phyloP scores from a whole-genome alignment of 768 basidiomycete species.

The Tulasnella sp. region DNA sequence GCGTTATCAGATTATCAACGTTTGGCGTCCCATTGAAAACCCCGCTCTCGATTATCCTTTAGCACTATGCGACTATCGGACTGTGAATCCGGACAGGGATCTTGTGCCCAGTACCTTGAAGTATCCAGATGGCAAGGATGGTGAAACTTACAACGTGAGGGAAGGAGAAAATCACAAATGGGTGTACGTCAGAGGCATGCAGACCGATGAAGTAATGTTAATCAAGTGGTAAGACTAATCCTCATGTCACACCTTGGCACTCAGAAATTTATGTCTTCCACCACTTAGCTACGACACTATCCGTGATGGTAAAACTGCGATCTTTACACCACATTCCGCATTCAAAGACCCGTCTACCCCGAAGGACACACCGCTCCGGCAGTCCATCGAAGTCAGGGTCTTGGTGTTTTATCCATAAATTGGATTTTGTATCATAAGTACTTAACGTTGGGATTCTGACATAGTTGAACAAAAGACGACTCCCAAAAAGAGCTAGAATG shows the following conservation, averaged over 20 bases:
- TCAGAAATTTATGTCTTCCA: no score
- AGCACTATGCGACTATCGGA: slow-evolving; percentile 36
- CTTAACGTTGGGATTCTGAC: no score
- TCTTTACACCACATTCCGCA: slow-evolving; percentile 26
- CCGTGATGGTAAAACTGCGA: slow-evolving; percentile 23
- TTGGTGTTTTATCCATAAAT: slow-evolving; percentile 31
- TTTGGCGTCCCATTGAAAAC: slow-evolving; percentile 41
- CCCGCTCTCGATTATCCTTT: slow-evolving; percentile 38
- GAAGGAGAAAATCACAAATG: slow-evolving; percentile 38
- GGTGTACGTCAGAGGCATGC: slow-evolving; percentile 38
- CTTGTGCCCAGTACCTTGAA: slow-evolving; percentile 34
- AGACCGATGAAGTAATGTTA: slow-evolving; percentile 34
- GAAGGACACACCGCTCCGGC: slow-evolving; percentile 23
- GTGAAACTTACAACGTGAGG: slow-evolving; percentile 38
- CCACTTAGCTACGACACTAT: no score
- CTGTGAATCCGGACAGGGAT: slow-evolving; percentile 30
- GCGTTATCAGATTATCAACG: slow-evolving; percentile 31
- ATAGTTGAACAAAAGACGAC: no score
- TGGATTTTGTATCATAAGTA: no score
- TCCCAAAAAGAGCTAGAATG: no score
- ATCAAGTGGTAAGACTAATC: slow-evolving; percentile 35
- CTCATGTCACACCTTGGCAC: no score
- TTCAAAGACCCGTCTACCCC: slow-evolving; percentile 29
- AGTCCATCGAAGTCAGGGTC: slow-evolving; percentile 29
- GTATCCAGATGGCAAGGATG: slow-evolving; percentile 39